Base-by-base conservation (phyloP, 179 eudicot genomes). In the Kewa caespitosa region DNA sequence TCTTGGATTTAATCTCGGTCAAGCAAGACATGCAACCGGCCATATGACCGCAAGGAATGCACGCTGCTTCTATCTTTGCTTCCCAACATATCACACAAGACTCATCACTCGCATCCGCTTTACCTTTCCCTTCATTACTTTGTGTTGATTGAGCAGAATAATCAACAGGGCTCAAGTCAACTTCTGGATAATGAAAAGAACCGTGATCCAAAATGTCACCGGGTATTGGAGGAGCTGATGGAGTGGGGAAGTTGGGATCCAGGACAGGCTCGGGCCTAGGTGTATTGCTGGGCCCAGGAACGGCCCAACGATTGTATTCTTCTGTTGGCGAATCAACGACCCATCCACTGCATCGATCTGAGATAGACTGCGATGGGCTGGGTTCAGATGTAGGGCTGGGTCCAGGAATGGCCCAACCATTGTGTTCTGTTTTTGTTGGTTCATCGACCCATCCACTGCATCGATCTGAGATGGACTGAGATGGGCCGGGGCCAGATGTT, bases 1-100 rank as follows among this genome's bases (percentile, higher is more conserved):
- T 91, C 79, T 88, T 90, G 74, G 81, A 80, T 78, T 87, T 88
- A 73, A 96, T 82, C 54, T 89, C 90, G 27, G 80, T 85, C 87
- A 96, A 83, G 86, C 99, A 96, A 27, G 92, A 80, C 96, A 96
- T 91, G 83, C 98, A 96, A 46, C 99, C 97, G 50, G 92, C 97
- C 99, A 96, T 87, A 83, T 93, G 99, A 71, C 99, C 99, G 74
- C 98, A 96, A 1, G 99, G 99, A 38, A 96, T 78, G 79, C 99
- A 96, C 34, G 94, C 99, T 70, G 96, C 99, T 80, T 93, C 97
- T 8, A 89, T 78, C 0, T 96, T 92, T 54, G 92, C 92, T 74
- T 96, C 98, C 80, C 88, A 88, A 81, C 99, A 93, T 84, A 96
- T 87, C 64, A 89, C 91, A 83, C 99, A 96, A 11, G 86, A 78